phyloP scores from a whole-genome alignment of 768 basidiomycete species.

The Podaxis sp. region DNA sequence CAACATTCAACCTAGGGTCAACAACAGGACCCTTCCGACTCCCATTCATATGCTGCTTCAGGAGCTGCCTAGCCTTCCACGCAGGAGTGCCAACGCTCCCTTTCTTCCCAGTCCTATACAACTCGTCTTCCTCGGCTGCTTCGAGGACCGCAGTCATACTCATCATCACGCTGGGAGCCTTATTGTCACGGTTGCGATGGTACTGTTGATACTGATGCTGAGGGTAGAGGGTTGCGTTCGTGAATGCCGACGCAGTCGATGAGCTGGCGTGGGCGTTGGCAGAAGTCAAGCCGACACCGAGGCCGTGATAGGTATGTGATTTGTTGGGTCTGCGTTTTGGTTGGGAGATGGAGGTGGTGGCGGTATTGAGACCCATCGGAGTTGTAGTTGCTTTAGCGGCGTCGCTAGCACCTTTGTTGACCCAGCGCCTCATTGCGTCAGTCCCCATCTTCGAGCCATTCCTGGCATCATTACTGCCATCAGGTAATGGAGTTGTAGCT shows the following conservation, averaged over 20 bases:
- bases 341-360: not conserved
- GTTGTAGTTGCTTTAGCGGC: constrained; percentile 20
- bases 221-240: not conserved
- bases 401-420: not conserved
- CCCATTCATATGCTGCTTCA: constrained; percentile 3
- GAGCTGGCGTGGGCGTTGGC: not conserved
- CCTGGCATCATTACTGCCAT: not conserved
- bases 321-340: not conserved
- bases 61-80: constrained; percentile 4
- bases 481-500: not conserved
- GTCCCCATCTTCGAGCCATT: constrained; percentile 7
- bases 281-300: not conserved
- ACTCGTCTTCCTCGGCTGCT: constrained; percentile 43
- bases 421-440: constrained; percentile 1
- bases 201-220: constrained; percentile 2
- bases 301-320: constrained; percentile 8
- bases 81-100: not conserved
- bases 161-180: constrained; percentile 37
- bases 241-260: not conserved
- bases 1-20: not conserved
- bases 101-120: constrained; percentile 3
- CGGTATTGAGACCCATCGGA: not conserved
- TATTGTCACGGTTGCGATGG: constrained; percentile 4
- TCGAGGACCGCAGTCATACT: constrained; percentile 54
- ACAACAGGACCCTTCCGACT: not conserved